phyloP scores from a whole-genome alignment of 1,284 basidiomycete species.

The Fomitopsis betulina region DNA sequence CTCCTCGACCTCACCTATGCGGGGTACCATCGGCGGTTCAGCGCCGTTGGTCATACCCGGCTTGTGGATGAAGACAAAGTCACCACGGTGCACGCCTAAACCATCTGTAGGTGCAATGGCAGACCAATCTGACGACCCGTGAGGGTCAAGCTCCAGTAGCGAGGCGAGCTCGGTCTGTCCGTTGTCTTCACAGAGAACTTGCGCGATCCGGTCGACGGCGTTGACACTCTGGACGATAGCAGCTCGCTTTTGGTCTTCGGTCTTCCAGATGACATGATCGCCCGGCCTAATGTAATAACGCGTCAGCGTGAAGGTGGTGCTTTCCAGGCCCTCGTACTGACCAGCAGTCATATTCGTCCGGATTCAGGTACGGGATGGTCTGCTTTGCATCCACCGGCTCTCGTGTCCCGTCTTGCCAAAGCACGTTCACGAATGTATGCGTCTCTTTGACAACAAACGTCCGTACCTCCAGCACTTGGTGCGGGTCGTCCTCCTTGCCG shows the following conservation, averaged over 20 bases:
- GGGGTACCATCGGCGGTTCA: constrained; percentile 59
- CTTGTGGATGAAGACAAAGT: constrained; percentile 77
- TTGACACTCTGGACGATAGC: constrained; percentile 82
- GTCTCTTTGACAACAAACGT: constrained; percentile 69
- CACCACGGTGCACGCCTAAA: constrained; percentile 79
- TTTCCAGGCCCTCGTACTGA: constrained; percentile 29
- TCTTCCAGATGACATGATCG: constrained; percentile 85
- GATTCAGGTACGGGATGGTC: constrained; percentile 79
- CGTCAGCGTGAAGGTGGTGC: background rate
- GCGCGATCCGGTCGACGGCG: constrained; percentile 67
- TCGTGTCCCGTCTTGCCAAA: constrained; percentile 85
- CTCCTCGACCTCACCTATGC: constrained; percentile 74
- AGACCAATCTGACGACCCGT: constrained; percentile 55
- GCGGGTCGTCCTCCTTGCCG: constrained; percentile 42
- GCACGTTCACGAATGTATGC: constrained; percentile 61
- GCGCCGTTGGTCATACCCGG: constrained; percentile 67
- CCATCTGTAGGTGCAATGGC: constrained; percentile 45
- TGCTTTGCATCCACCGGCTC: constrained; percentile 58
- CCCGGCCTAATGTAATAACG: constrained; percentile 63
- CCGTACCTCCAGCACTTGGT: constrained; percentile 44
- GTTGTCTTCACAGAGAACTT: constrained; percentile 53
- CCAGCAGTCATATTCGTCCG: constrained; percentile 86
- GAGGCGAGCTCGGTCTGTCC: constrained; percentile 65
- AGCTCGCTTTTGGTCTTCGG: constrained; percentile 59
- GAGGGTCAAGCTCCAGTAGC: constrained; percentile 84